phyloP scores from a whole-genome alignment of 228 moss, liverwort and hornwort genomes.

The Sphagnum magellanicum region DNA sequence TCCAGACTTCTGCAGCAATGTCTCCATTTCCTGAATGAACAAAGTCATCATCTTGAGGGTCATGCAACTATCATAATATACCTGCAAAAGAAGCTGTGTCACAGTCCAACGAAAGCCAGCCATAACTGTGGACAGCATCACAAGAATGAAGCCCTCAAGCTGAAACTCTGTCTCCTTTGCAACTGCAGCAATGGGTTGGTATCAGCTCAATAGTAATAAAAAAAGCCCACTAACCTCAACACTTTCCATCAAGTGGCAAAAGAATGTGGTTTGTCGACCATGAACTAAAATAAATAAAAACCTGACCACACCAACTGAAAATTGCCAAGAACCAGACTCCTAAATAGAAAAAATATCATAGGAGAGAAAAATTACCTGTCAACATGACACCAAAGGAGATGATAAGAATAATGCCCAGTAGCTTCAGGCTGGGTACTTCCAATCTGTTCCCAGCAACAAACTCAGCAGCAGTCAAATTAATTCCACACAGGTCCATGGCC shows the following conservation, averaged over 20 bases:
- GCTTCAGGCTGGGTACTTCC: slow-evolving; percentile 93
- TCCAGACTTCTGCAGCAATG: too few relatives aligned
- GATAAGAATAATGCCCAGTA: slow-evolving; percentile 75
- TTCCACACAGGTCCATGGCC: too few relatives aligned
- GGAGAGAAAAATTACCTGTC: slow-evolving; percentile 39
- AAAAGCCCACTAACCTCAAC: not conserved
- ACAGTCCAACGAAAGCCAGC: slow-evolving; percentile 98
- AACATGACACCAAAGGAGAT: slow-evolving; percentile 90
- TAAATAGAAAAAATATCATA: too few relatives aligned
- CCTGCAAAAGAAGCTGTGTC: slow-evolving; percentile 97
- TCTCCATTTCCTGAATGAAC: too few relatives aligned
- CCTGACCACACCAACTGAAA: too few relatives aligned
- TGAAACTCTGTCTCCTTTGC: slow-evolving; percentile 85
- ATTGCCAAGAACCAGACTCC: too few relatives aligned
- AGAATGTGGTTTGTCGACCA: too few relatives aligned
- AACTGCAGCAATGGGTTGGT: slow-evolving; percentile 46
- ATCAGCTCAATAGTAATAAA: not conserved
- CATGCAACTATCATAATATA: slow-evolving; percentile 7
- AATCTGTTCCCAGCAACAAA: slow-evolving; percentile 33
- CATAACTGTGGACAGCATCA: slow-evolving; percentile 87
- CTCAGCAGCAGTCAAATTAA: not conserved
- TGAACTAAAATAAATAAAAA: too few relatives aligned
- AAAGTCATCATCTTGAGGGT: too few relatives aligned
- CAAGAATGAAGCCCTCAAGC: slow-evolving; percentile 73
- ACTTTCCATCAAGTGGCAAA: too few relatives aligned